phyloP scores from a whole-genome alignment of 179 eudicot genomes.

The Nepenthes alata region DNA sequence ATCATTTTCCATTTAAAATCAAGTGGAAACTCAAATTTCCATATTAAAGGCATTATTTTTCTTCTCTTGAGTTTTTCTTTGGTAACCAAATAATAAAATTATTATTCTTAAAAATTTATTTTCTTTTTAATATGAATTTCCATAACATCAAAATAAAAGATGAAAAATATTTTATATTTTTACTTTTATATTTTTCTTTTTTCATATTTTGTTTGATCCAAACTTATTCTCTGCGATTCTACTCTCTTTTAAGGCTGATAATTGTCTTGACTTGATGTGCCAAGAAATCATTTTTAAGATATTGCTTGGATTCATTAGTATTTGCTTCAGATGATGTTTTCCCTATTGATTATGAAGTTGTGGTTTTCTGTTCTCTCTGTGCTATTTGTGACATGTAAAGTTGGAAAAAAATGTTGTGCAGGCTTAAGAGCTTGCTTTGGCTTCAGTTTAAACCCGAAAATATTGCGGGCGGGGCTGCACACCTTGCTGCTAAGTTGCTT shows the following conservation, averaged over 20 bases:
- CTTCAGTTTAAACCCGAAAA: constrained; percentile 14
- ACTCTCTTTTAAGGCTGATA: not conserved
- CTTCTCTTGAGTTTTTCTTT: not conserved
- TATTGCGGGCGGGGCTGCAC: constrained; percentile 14
- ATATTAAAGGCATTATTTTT: not conserved
- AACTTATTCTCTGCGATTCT: not conserved
- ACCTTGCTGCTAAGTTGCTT: constrained; percentile 17
- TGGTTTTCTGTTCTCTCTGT: not conserved
- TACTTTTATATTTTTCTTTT: too few relatives aligned
- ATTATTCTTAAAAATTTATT: not conserved
- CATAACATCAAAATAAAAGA: too few relatives aligned
- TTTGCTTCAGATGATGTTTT: not conserved
- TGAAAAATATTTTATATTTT: too few relatives aligned
- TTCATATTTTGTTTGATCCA: too few relatives aligned
- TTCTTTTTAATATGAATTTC: too few relatives aligned
- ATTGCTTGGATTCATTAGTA: not conserved
- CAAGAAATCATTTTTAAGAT: constrained; percentile 5
- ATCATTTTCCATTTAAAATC: too few relatives aligned
- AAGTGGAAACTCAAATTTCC: too few relatives aligned
- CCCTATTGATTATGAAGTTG: not conserved
- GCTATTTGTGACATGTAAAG: not conserved
- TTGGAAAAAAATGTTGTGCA: constrained; percentile 3
- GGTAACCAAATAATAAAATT: not conserved
- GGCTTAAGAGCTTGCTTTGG: constrained; percentile 13
- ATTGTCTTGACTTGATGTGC: constrained; percentile 8